A percentile compares a stretch with the other conserved stretches of the same genome.
Conservation (phyloP, 768 basidiomycete genomes). For the Leccinum longicurvipes region DNA sequence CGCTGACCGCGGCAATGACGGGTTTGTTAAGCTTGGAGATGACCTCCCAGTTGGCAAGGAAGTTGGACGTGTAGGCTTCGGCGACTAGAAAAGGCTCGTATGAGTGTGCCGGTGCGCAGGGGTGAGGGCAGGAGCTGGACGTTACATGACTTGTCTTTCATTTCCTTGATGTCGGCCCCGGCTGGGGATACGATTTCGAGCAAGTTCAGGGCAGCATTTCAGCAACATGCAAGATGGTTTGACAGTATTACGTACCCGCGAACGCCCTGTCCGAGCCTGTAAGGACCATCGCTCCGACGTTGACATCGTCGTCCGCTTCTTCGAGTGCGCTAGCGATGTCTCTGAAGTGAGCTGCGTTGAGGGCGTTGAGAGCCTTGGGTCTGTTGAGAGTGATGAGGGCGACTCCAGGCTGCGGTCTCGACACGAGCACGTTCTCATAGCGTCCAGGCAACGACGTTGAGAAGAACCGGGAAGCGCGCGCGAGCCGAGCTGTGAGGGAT, state of each 20-base stretch:
- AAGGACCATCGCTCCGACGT: conserved; percentile 80
- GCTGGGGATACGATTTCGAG: conserved; percentile 44
- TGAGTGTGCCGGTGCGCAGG: neutral
- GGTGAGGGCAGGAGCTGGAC: conserved; percentile 17
- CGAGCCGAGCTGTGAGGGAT: conserved; percentile 3
- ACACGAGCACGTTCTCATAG: conserved; percentile 67
- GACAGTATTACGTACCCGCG: conserved; percentile 63
- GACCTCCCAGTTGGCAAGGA: conserved; percentile 80
- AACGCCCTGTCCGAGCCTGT: conserved; percentile 93
- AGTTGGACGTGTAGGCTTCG: conserved; percentile 85
- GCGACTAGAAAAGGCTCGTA: conserved; percentile 45
- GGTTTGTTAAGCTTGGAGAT: conserved; percentile 81
- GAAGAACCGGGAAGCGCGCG: conserved; percentile 16
- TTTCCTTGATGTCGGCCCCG: conserved; percentile 98
- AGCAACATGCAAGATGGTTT: neutral
- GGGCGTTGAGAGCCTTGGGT: conserved; percentile 87
- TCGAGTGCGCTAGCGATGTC: conserved; percentile 79
- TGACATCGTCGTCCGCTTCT: conserved; percentile 66
- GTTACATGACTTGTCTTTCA: conserved; percentile 94
- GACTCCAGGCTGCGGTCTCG: conserved; percentile 64
- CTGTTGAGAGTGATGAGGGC: conserved; percentile 85
- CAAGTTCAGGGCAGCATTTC: neutral
- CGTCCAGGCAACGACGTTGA: conserved; percentile 31
- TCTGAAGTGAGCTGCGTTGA: conserved; percentile 73
- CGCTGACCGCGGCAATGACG: conserved; percentile 93